A percentile compares a stretch with the other conserved stretches of the same genome.
Conservation (phyloP, 495 filamentous ascomycete species). For the Darksidea phi region DNA sequence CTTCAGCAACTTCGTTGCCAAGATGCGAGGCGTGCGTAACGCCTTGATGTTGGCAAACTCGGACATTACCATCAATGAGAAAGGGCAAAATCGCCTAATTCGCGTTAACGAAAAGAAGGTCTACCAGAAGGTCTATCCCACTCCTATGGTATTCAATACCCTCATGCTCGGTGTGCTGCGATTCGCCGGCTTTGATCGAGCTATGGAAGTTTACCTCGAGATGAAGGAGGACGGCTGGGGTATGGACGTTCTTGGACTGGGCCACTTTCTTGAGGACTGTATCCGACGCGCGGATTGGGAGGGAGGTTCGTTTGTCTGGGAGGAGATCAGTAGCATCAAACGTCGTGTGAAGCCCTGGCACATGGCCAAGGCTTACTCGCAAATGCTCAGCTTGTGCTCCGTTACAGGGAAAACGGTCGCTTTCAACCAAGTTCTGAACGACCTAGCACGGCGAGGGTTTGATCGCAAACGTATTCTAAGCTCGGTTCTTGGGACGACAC, state of each 20-base stretch:
- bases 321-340: conserved; percentile 30
- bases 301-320: conserved; percentile 35
- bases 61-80: conserved; percentile 36
- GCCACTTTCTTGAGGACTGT: conserved; percentile 38
- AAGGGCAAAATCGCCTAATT: conserved; percentile 24
- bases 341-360: not conserved
- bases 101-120: conserved; percentile 33
- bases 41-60: conserved; percentile 39
- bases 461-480: conserved; percentile 6
- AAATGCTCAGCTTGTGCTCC: conserved; percentile 27
- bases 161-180: conserved; percentile 39
- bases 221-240: conserved; percentile 45
- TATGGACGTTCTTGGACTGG: conserved; percentile 33
- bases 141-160: conserved; percentile 38
- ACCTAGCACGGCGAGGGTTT: not conserved
- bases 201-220: conserved; percentile 35
- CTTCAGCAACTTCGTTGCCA: conserved; percentile 34
- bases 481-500: not conserved
- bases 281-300: conserved; percentile 34
- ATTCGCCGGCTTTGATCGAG: conserved; percentile 39
- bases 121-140: conserved; percentile 40
- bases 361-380: conserved; percentile 15
- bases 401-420: conserved; percentile 12
- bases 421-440: conserved; percentile 3
- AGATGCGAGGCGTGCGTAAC: conserved; percentile 37